Evolutionary conservation across 495 filamentous ascomycete genomes (phyloP).

Genomic region (Penicillium desertorum): DNA sequence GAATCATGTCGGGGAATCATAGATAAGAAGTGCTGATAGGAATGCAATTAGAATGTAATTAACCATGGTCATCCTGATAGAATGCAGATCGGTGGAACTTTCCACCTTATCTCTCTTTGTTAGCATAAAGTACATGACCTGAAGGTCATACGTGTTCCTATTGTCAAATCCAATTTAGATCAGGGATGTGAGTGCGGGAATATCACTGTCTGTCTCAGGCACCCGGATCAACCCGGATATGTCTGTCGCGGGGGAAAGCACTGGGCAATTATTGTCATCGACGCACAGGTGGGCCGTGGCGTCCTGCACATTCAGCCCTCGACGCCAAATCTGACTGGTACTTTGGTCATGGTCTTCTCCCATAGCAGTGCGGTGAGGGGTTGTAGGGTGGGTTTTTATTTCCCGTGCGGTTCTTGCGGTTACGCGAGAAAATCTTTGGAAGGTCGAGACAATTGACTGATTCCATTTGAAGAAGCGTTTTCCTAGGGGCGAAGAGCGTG

Average conservation of each 20-base stretch:
- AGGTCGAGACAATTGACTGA: constrained; percentile 5
- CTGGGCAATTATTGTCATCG: not conserved
- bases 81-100: constrained; percentile 11
- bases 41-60: constrained; percentile 7
- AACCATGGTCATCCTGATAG: constrained; percentile 6
- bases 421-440: constrained; percentile 10
- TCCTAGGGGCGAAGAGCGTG: constrained; percentile 13
- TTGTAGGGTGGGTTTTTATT: constrained; percentile 1
- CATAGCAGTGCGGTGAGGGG: not conserved
- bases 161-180: constrained; percentile 3
- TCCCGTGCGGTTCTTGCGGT: constrained; percentile 26
- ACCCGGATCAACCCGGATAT: constrained; percentile 4
- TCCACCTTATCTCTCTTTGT: constrained; percentile 7
- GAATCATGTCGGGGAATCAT: not conserved
- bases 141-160: not conserved
- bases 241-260: constrained; percentile 1
- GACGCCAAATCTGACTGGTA: constrained; percentile 10
- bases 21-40: constrained; percentile 8
- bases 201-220: constrained; percentile 3
- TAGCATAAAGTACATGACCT: not conserved
- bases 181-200: not conserved
- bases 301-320: constrained; percentile 11
- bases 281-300: constrained; percentile 4
- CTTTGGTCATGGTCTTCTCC: constrained; percentile 7
- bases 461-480: constrained; percentile 17